Evolutionary conservation across 1,284 basidiomycete genomes (phyloP).

Genomic region (Cutaneotrichosporon cutaneum): DNA sequence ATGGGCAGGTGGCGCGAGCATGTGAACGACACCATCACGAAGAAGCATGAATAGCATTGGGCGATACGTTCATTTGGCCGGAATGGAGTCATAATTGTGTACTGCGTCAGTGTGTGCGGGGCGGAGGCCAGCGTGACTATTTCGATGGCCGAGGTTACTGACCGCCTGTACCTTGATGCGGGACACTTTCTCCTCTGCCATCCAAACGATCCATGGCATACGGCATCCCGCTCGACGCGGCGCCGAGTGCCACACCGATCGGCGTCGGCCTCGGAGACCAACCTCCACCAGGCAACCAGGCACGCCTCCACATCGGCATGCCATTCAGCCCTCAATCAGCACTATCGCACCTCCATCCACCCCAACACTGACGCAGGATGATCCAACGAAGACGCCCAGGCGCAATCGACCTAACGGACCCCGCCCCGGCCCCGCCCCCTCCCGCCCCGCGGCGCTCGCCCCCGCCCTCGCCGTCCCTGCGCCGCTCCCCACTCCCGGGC

Average conservation of each 20-base stretch:
- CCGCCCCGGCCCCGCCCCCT: background rate
- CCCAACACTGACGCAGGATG: background rate
- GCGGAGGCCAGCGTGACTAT: background rate
- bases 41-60: background rate
- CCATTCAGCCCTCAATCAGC: too few species aligned
- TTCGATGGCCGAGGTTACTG: too few species aligned
- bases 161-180: too few species aligned
- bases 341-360: background rate
- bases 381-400: background rate
- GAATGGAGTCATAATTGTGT: too few species aligned
- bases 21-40: background rate
- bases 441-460: background rate
- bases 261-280: background rate
- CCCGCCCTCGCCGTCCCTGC: background rate
- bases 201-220: background rate
- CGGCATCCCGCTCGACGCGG: background rate
- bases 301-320: background rate
- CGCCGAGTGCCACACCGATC: background rate
- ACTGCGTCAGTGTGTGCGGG: too few species aligned
- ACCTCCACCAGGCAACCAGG: background rate
- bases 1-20: background rate
- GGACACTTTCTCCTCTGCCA: too few species aligned
- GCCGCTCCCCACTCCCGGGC: background rate
- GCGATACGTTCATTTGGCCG: too few species aligned
- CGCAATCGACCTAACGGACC: background rate